Percentiles rank a stretch among this genome's conserved stretches.
phyloP scores from a whole-genome alignment of 2,329 filamentous ascomycete species.

The Ophiostoma fasciatum region DNA sequence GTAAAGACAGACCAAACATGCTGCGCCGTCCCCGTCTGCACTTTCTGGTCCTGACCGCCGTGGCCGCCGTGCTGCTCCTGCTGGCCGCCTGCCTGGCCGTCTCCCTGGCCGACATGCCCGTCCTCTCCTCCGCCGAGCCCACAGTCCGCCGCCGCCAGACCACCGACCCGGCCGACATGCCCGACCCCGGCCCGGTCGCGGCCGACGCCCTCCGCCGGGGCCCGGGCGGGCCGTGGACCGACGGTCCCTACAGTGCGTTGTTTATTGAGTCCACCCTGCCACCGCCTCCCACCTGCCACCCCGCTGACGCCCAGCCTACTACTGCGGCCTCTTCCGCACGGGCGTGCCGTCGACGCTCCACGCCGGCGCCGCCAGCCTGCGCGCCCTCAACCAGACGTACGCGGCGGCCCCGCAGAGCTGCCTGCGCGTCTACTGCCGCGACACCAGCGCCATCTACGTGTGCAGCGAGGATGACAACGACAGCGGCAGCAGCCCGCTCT shows the following conservation, averaged over 20 bases:
- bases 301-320: conserved; percentile 4
- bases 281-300: neutral
- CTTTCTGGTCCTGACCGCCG: no score
- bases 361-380: conserved; percentile 1
- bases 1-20: no score
- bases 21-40: no score
- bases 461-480: conserved; percentile 6
- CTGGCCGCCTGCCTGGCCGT: no score
- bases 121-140: neutral
- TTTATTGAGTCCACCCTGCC: no score
- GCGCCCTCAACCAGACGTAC: conserved; percentile 2
- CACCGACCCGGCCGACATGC: neutral
- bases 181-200: conserved; percentile 3
- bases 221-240: conserved; percentile 8
- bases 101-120: no score
- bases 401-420: conserved; percentile 1
- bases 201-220: neutral
- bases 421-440: conserved; percentile 10
- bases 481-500: neutral
- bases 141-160: neutral
- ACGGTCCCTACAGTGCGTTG: conserved; percentile 10
- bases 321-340: conserved; percentile 11
- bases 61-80: no score
- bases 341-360: conserved; percentile 2
- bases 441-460: conserved; percentile 11